Evolutionary conservation across 2,329 filamentous ascomycete genomes (phyloP).

Genomic region (Coniochaeta ligniaria): DNA sequence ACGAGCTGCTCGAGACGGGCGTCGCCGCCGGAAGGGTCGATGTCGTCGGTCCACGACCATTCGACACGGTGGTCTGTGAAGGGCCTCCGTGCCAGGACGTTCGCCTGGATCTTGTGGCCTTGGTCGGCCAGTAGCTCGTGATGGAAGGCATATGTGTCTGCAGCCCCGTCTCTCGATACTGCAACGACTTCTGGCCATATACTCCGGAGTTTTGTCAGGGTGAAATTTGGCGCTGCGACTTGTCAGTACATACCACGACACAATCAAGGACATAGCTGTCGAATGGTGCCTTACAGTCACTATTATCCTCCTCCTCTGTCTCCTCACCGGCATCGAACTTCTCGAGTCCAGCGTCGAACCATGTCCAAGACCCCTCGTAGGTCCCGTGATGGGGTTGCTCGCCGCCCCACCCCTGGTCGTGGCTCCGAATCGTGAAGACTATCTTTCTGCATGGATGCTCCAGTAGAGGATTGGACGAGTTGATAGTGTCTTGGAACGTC

Average conservation of each 20-base stretch:
- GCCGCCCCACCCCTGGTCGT: conserved; percentile 52
- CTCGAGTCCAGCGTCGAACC: conserved; percentile 58
- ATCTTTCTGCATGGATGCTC: conserved; percentile 50
- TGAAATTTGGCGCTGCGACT: not conserved
- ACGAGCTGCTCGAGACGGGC: conserved; percentile 21
- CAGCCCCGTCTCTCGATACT: conserved; percentile 3
- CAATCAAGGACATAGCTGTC: too few species aligned
- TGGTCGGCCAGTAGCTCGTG: conserved; percentile 27
- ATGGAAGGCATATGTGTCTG: conserved; percentile 21
- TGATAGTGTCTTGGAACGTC: conserved; percentile 27
- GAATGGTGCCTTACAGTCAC: too few species aligned
- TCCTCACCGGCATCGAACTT: conserved; percentile 33
- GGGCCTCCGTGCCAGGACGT: conserved; percentile 27
- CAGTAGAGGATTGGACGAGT: conserved; percentile 31
- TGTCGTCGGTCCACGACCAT: conserved; percentile 46
- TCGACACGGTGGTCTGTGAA: conserved; percentile 37
- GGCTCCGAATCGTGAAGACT: conserved; percentile 49
- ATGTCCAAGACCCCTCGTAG: conserved; percentile 47
- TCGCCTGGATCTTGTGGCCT: conserved; percentile 39
- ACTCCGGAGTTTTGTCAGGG: conserved; percentile 2
- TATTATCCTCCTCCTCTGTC: not conserved
- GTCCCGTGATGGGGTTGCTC: conserved; percentile 21
- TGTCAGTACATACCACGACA: not conserved
- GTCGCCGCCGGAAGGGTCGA: conserved; percentile 21
- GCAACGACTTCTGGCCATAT: conserved; percentile 7